Evolutionary conservation across 768 basidiomycete genomes (phyloP).

Genomic region (Termitomyces sp.): DNA sequence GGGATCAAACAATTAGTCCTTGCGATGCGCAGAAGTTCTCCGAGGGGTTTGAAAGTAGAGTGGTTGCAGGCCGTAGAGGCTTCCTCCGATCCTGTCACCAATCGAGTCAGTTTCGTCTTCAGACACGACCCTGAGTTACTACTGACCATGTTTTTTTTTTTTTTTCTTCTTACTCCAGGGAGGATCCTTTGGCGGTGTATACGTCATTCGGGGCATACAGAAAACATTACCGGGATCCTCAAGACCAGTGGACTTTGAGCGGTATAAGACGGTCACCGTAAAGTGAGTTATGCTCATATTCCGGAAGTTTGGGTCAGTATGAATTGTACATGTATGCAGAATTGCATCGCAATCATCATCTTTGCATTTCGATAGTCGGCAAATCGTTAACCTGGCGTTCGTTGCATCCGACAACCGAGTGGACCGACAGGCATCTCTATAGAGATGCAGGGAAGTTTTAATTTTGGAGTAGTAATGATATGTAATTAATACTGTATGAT

Average conservation of each 20-base stretch:
- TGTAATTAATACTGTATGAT: conserved; percentile 4
- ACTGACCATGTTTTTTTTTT: background rate
- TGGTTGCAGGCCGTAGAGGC: conserved; percentile 44
- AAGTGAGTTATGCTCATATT: conserved; percentile 28
- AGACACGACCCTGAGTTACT: background rate
- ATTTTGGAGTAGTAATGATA: background rate
- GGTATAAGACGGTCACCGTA: conserved; percentile 48
- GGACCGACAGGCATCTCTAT: conserved; percentile 21
- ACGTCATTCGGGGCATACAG: conserved; percentile 45
- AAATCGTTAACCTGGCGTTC: conserved; percentile 42
- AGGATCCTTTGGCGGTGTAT: conserved; percentile 45
- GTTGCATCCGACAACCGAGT: conserved; percentile 41
- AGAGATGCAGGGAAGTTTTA: background rate
- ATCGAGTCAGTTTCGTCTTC: conserved; percentile 32
- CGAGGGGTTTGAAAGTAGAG: conserved; percentile 37
- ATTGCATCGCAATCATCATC: conserved; percentile 37
- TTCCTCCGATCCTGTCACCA: conserved; percentile 30
- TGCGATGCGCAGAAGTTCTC: conserved; percentile 33
- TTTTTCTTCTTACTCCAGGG: conserved; percentile 22
- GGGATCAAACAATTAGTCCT: conserved; percentile 38
- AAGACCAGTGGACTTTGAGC: conserved; percentile 31
- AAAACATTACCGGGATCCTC: conserved; percentile 28
- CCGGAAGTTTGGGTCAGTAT: background rate
- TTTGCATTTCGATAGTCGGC: conserved; percentile 35
- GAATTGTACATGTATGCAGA: conserved; percentile 15